Evolutionary conservation across 1,139 yeast species (phyloP).

Genomic region (Kodamaea fungicola): DNA sequence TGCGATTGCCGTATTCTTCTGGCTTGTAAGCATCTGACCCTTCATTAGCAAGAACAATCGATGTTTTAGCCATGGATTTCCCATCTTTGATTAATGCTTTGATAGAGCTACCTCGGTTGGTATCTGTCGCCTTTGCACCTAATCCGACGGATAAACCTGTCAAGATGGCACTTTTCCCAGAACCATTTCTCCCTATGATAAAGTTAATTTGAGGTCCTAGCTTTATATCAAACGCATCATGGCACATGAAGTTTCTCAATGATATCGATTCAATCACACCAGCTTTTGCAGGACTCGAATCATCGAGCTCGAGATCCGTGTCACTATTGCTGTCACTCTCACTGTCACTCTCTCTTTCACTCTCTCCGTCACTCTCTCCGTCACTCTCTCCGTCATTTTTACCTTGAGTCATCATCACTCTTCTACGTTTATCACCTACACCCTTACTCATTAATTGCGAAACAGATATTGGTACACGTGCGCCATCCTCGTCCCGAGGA

Average conservation of each 20-base stretch:
- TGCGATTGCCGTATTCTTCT: slow-evolving; percentile 61
- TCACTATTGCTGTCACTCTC: slow-evolving; percentile 8
- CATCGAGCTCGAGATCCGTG: slow-evolving; percentile 14
- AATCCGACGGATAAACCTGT: slow-evolving; percentile 89
- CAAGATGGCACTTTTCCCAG: slow-evolving; percentile 90
- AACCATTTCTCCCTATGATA: slow-evolving; percentile 91
- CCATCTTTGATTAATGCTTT: slow-evolving; percentile 79
- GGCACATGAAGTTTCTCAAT: slow-evolving; percentile 77
- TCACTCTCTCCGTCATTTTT: background rate
- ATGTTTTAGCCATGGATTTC: slow-evolving; percentile 56
- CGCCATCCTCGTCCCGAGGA: too few relatives aligned
- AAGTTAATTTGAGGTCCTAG: slow-evolving; percentile 87
- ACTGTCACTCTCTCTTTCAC: slow-evolving; percentile 1
- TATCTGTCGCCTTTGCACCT: slow-evolving; percentile 93
- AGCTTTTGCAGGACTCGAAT: slow-evolving; percentile 38
- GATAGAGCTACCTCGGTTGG: slow-evolving; percentile 76
- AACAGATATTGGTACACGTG: too few relatives aligned
- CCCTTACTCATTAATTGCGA: background rate
- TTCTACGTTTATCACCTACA: background rate
- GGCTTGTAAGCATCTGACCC: slow-evolving; percentile 65
- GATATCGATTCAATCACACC: slow-evolving; percentile 57
- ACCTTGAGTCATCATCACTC: slow-evolving; percentile 1
- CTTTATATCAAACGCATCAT: slow-evolving; percentile 68
- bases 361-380: background rate
- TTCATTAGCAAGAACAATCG: slow-evolving; percentile 57